A percentile compares a stretch with the other conserved stretches of the same genome.
Conservation (phyloP, 1,139 yeast species). For the Wickerhamomyces sp. region DNA sequence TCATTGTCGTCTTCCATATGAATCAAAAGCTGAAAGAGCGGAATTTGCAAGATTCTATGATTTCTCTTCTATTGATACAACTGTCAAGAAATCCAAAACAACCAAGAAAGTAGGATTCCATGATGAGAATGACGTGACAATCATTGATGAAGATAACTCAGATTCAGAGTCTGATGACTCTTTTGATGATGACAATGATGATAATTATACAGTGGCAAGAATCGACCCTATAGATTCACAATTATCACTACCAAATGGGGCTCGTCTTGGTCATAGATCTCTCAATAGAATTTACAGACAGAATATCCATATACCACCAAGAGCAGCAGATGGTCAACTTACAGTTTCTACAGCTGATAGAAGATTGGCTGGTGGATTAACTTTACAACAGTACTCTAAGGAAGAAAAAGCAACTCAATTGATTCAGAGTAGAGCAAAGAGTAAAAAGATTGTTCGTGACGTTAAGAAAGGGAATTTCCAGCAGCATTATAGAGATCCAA, state of each 20-base stretch:
- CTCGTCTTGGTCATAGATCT: constrained; percentile 59
- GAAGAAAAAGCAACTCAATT: constrained; percentile 40
- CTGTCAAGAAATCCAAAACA: constrained; percentile 18
- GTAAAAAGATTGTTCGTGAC: constrained; percentile 46
- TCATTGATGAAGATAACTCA: constrained; percentile 32
- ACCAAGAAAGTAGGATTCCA: constrained; percentile 23
- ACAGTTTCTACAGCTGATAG: constrained; percentile 59
- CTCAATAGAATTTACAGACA: constrained; percentile 60
- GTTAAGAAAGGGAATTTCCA: constrained; percentile 52
- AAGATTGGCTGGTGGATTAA: constrained; percentile 37
- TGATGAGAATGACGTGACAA: constrained; percentile 32
- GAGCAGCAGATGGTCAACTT: constrained; percentile 26
- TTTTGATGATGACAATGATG: constrained; percentile 28
- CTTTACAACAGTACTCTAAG: constrained; percentile 38
- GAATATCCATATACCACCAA: constrained; percentile 30
- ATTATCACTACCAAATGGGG: constrained; percentile 61
- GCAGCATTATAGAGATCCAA: constrained; percentile 61
- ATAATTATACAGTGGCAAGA: constrained; percentile 32
- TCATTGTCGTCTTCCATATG: constrained; percentile 89
- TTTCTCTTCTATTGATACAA: constrained; percentile 61
- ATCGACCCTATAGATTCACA: constrained; percentile 50
- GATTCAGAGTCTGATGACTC: constrained; percentile 26
- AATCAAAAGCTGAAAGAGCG: constrained; percentile 71
- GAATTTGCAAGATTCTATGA: constrained; percentile 84
- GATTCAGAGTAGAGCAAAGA: constrained; percentile 42